Base-by-base conservation (phyloP, 2,329 filamentous ascomycete species). In the Coniochaeta sp. region DNA sequence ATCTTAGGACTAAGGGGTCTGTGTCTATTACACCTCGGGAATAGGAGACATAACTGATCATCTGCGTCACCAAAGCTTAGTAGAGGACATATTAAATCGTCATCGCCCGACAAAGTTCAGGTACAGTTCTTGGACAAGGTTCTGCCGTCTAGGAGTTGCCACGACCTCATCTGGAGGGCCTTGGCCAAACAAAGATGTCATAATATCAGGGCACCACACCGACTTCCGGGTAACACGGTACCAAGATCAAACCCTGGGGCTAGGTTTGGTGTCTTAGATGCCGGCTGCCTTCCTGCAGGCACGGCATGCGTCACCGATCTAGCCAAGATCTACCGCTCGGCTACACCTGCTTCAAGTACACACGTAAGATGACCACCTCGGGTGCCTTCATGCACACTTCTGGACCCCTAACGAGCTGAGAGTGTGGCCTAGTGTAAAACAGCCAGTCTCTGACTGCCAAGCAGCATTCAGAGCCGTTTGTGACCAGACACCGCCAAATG, bases 251-350 rank as follows among this genome's bases (percentile, higher is more conserved):
- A 24, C 19, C 3, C 54, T 26, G 34, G 8, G 3, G 31, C 3
- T 36, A 11, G 1, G 31, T 14, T 22, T 38, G 54, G n/a, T 57
- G 54, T 34, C 54, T 24, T 57, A 57, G 54, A 34, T 57, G 54
- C 31, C 54, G 26, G 54, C 14, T 38, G 54, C 17, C 31, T 19
- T 57, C 34, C 54, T 57, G 54, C 28, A 57, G 17, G 6, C 8
- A 31, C 54, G 54, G 54, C 54, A 57, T 57, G 54, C 54, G 54
- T 57, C 54, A 57, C 54, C 54, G 54, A 57, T 57, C 54, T 31
- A 57, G 54, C 54, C 54, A 57, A 57, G 54, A 57, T 57, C 54
- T 57, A 14, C 54, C 28, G 24, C 17, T 57, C 54, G 54, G 31
- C 14, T 57, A 57, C n/a, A 57, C 31, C 34, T 57, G 31, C 54